Evolutionary conservation across 1,284 basidiomycete species (phyloP).

Genomic region (Puccinia coronata): DNA sequence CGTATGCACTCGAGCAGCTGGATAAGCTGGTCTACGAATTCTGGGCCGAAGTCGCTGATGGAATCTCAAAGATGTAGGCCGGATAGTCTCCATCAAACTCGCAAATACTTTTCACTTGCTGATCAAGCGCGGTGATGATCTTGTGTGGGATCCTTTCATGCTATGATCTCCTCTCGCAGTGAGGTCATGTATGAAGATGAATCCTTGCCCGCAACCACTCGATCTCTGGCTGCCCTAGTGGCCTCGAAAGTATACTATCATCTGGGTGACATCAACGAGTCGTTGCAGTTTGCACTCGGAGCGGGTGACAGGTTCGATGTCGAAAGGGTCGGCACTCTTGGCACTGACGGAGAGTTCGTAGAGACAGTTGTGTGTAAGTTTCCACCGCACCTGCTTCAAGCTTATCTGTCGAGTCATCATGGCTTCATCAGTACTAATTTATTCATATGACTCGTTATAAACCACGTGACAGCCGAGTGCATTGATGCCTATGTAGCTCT

Average conservation of each 20-base stretch:
- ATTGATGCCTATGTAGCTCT: slow-evolving; percentile 81
- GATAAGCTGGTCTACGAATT: slow-evolving; percentile 83
- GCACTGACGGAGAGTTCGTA: slow-evolving; percentile 77
- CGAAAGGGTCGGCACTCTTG: slow-evolving; percentile 64
- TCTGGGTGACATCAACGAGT: slow-evolving; percentile 88
- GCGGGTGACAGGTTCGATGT: slow-evolving; percentile 81
- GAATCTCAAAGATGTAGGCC: slow-evolving; percentile 79
- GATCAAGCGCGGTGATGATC: not conserved
- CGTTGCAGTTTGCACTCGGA: slow-evolving; percentile 84
- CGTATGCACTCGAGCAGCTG: slow-evolving; percentile 82
- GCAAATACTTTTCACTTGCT: not conserved
- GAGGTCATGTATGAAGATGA: slow-evolving; percentile 81
- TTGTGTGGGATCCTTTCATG: too few relatives aligned
- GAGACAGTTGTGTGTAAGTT: slow-evolving; percentile 85
- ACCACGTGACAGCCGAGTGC: slow-evolving; percentile 71
- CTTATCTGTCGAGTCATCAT: too few relatives aligned
- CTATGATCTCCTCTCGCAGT: too few relatives aligned
- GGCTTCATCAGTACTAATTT: not conserved
- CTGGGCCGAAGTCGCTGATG: slow-evolving; percentile 96
- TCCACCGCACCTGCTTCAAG: slow-evolving; percentile 44
- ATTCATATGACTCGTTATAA: not conserved
- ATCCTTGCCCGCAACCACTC: slow-evolving; percentile 70
- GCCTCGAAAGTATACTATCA: slow-evolving; percentile 96
- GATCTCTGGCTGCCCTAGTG: slow-evolving; percentile 79
- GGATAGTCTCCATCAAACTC: not conserved